These are phyloP conservation scores for Camellia oleifera DNA, from an alignment of 179 eudicot genomes.

Conservation along the genomic window DNA sequence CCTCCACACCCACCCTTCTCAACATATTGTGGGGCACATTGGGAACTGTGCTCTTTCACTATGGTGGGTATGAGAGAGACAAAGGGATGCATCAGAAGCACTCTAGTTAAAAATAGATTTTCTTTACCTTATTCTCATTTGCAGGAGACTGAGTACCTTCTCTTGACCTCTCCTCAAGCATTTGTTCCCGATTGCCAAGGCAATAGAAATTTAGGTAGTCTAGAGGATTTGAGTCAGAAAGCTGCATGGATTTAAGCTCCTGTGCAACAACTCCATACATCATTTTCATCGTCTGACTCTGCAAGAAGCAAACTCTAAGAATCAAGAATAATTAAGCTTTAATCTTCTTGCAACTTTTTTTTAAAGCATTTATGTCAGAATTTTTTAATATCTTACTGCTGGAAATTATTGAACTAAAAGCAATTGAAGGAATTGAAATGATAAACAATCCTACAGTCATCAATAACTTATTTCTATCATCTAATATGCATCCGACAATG, in stretches of 20 bases:
- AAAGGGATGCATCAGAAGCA: background rate
- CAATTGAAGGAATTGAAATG: background rate
- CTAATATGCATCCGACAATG: background rate
- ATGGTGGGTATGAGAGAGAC: background rate
- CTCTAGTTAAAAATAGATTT: background rate
- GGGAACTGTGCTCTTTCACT: background rate
- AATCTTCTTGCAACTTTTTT: background rate
- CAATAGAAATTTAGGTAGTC: conserved; percentile 87
- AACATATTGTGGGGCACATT: no score
- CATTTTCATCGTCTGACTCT: conserved; percentile 84
- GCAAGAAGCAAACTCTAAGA: conserved; percentile 21
- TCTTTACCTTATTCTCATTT: conserved; percentile 24
- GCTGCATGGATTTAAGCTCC: conserved; percentile 57
- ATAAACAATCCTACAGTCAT: background rate
- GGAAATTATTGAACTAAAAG: background rate
- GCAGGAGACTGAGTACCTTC: conserved; percentile 28
- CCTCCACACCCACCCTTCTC: no score
- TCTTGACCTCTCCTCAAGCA: conserved; percentile 30
- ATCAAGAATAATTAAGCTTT: background rate
- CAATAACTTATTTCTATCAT: background rate
- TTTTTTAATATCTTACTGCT: background rate
- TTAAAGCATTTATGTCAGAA: background rate
- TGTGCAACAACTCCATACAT: conserved; percentile 76
- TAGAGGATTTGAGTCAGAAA: conserved; percentile 45
- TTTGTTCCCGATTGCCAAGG: conserved; percentile 77